phyloP scores from a whole-genome alignment of 371 early-diverging fungal genomes.

The Syncephalastrum racemosum region DNA sequence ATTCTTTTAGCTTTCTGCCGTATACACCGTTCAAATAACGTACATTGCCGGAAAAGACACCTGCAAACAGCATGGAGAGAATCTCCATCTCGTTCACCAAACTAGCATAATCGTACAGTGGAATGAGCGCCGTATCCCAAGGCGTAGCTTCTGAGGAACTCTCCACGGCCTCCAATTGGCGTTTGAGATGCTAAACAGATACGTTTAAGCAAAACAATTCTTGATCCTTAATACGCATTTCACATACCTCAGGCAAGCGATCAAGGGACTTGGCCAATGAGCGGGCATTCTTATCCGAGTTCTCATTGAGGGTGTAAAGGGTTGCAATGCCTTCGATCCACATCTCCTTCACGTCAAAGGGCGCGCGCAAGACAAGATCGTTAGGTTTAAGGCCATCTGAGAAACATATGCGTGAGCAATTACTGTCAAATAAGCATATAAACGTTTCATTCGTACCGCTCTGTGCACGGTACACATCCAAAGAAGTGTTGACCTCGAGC shows the following conservation, averaged over 20 bases:
- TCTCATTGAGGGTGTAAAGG: constrained; percentile 69
- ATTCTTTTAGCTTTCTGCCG: background rate
- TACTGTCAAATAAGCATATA: background rate
- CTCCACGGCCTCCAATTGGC: constrained; percentile 17
- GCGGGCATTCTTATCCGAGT: constrained; percentile 45
- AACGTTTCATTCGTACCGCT: constrained; percentile 13
- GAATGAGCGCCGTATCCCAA: constrained; percentile 48
- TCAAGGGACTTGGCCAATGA: constrained; percentile 52
- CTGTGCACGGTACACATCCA: constrained; percentile 26
- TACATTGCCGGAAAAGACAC: constrained; percentile 15
- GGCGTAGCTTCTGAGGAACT: constrained; percentile 12
- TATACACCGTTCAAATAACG: background rate
- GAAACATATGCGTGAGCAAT: background rate
- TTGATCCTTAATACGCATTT: background rate
- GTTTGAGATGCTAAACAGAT: constrained; percentile 20
- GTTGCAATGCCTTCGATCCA: constrained; percentile 76
- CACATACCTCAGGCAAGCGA: constrained; percentile 52
- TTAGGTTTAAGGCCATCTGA: constrained; percentile 25
- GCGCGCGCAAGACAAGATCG: constrained; percentile 32
- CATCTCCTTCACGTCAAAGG: constrained; percentile 55
- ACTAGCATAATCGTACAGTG: constrained; percentile 58
- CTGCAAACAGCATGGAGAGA: constrained; percentile 32
- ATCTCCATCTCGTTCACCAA: constrained; percentile 55
- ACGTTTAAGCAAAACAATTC: background rate
- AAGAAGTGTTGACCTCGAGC: constrained; percentile 26